Base-by-base conservation (phyloP, 2,329 filamentous ascomycete species). In the Pyrenochaeta sp. region DNA sequence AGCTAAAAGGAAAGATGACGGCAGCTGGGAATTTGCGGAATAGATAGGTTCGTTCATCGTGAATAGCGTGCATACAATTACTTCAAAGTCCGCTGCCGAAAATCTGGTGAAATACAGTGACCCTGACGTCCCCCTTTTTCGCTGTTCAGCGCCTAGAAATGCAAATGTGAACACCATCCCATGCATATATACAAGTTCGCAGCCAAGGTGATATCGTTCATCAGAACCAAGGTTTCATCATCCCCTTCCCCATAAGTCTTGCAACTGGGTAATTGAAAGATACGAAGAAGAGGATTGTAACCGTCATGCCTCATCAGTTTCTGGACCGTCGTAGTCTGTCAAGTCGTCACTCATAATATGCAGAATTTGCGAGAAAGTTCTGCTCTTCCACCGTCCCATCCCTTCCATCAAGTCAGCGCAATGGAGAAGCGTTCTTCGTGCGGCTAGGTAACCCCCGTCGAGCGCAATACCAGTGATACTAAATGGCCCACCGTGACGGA, bases 281-380 rank as follows among this genome's bases (percentile, higher is more conserved):
- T 22, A 51, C 22, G n/a, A n/a, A n/a, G n/a, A n/a, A n/a, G n/a
- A n/a, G n/a, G n/a, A n/a, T n/a, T n/a, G n/a, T n/a, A n/a, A n/a
- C 36, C 47, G 0, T 40, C 43, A 2, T 48, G n/a, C 44, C 17
- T 40, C 51, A 39, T 53, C 53, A 13, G 44, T 43, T 14, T 48
- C 45, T 6, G 27, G 35, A 1, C 39, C 41, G 10, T 67, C 64
- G 26, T 58, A 52, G 41, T 76, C 73, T 17, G 73, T 72, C 28
- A 76, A 51, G 44, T 74, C 72, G 65, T 81, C 78, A 54, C 77
- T 80, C 79, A 81, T 81, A 19, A 80, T 81, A 51, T 79, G 76
- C 35, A 81, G 58, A 36, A 81, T 77, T 51, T 79, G 74, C 3
- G 73, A 76, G 51, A 79, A 77, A 2, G 77, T 78, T 41, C 74